These are phyloP conservation scores for Solanum tarijense DNA, from an alignment of 257 asterid species.

Conservation along the genomic window DNA sequence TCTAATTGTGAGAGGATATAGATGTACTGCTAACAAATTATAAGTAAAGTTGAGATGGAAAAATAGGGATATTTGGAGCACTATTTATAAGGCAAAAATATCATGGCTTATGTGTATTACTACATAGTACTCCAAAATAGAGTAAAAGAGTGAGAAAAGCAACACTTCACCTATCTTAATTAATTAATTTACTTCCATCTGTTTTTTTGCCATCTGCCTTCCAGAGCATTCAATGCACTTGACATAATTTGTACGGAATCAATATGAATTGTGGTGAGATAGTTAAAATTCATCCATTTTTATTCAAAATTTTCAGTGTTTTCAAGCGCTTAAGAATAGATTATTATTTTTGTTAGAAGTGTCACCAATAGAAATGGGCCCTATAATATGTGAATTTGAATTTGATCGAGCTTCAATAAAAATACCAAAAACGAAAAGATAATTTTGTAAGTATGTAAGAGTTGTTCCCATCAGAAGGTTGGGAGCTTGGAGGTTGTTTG, in stretches of 20 bases:
- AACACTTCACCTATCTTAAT: conserved; percentile 2
- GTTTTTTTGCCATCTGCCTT: neutral
- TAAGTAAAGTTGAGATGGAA: neutral
- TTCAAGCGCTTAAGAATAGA: too few relatives aligned
- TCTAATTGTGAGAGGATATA: neutral
- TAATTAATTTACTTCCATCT: neutral
- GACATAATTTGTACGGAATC: neutral
- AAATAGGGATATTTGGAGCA: neutral
- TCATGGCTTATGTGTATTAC: neutral
- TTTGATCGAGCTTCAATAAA: accelerated
- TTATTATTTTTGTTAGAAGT: accelerated
- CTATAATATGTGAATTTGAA: neutral
- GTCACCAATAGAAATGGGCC: neutral
- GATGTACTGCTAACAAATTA: neutral
- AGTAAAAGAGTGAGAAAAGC: conserved; percentile 5
- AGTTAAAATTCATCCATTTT: too few relatives aligned
- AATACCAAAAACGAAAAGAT: neutral
- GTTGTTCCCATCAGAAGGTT: neutral
- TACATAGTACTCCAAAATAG: neutral
- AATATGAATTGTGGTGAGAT: neutral
- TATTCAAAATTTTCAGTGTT: too few relatives aligned
- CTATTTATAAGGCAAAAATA: neutral
- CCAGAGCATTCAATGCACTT: neutral
- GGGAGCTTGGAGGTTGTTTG: conserved; percentile 9
- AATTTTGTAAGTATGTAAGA: neutral